phyloP scores from a whole-genome alignment of 1,284 basidiomycete genomes.

The Spongiforma sp. region DNA sequence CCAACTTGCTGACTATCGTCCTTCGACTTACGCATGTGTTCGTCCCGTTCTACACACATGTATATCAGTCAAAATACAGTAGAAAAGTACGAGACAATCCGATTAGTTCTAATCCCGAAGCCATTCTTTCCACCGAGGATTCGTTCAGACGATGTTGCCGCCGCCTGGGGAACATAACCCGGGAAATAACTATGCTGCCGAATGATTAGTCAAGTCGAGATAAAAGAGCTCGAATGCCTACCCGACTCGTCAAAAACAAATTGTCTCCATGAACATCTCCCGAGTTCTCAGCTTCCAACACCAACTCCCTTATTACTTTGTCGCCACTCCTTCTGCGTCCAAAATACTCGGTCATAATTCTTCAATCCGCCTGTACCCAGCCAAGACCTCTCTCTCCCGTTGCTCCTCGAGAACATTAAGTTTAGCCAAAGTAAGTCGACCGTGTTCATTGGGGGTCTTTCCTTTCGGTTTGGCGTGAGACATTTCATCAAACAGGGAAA shows the following conservation, averaged over 20 bases:
- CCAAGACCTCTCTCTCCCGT: slow-evolving; percentile 64
- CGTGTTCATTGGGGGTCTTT: slow-evolving; percentile 39
- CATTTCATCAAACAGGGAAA: slow-evolving; percentile 66
- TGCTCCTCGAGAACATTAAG: slow-evolving; percentile 62
- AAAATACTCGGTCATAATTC: slow-evolving; percentile 51
- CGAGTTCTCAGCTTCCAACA: slow-evolving; percentile 79
- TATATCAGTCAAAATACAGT: background rate
- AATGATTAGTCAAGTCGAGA: slow-evolving; percentile 2
- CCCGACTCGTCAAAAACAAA: slow-evolving; percentile 80
- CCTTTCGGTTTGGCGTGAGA: slow-evolving; percentile 42
- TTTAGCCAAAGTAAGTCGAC: slow-evolving; percentile 57
- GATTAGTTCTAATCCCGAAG: slow-evolving; percentile 74
- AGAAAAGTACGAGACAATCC: slow-evolving; percentile 42
- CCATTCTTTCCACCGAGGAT: slow-evolving; percentile 74
- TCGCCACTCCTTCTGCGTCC: slow-evolving; percentile 34
- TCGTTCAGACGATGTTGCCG: slow-evolving; percentile 53
- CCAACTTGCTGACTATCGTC: slow-evolving; percentile 39
- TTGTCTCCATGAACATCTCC: slow-evolving; percentile 90
- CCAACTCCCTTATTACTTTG: slow-evolving; percentile 68
- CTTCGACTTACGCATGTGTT: slow-evolving; percentile 43
- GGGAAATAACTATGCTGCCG: slow-evolving; percentile 54
- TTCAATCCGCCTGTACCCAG: slow-evolving; percentile 53
- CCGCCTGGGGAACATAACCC: slow-evolving; percentile 68
- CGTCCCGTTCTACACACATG: slow-evolving; percentile 48
- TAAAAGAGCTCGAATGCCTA: slow-evolving; percentile 41